Evolutionary conservation across 495 filamentous ascomycete genomes (phyloP).

Genomic region (Hyaloscypha hepaticicola): DNA sequence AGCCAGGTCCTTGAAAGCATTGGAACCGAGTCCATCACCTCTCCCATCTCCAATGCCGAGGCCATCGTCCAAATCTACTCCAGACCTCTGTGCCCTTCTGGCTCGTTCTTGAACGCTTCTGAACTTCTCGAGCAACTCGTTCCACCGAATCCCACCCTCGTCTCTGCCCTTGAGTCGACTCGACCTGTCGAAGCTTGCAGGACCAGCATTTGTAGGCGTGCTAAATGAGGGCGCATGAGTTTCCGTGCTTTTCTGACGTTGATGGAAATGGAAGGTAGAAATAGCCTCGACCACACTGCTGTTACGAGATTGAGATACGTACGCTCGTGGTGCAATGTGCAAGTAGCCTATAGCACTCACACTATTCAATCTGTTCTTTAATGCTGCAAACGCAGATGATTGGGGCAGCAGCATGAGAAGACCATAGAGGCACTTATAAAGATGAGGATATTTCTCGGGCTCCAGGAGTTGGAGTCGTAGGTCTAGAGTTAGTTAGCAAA

Average conservation of each 20-base stretch:
- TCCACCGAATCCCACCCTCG: constrained; percentile 84
- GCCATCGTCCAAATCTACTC: constrained; percentile 30
- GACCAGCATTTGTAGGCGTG: constrained; percentile 45
- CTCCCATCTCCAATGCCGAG: constrained; percentile 41
- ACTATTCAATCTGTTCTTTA: constrained; percentile 96
- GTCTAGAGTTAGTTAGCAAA: constrained; percentile 49
- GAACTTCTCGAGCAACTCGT: constrained; percentile 95
- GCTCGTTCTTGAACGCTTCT: constrained; percentile 82
- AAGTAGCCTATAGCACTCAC: constrained; percentile 96
- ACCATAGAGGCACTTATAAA: constrained; percentile 98
- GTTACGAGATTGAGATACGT: constrained; percentile 50
- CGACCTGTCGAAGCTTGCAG: constrained; percentile 68
- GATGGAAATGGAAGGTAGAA: constrained; percentile 36
- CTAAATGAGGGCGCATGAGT: constrained; percentile 38
- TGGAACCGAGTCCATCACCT: constrained; percentile 39
- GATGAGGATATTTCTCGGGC: constrained; percentile 90
- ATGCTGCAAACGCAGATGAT: constrained; percentile 91
- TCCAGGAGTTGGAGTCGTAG: constrained; percentile 97
- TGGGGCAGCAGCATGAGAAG: constrained; percentile 97
- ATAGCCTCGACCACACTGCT: constrained; percentile 42
- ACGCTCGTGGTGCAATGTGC: constrained; percentile 81
- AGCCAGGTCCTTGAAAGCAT: constrained; percentile 44
- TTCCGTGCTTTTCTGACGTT: constrained; percentile 32
- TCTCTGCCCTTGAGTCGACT: constrained; percentile 81
- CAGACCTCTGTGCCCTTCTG: constrained; percentile 43